Evolutionary conservation across 352 stramenopile genomes (phyloP).

Genomic region (Globisporangium heterothallicum): DNA sequence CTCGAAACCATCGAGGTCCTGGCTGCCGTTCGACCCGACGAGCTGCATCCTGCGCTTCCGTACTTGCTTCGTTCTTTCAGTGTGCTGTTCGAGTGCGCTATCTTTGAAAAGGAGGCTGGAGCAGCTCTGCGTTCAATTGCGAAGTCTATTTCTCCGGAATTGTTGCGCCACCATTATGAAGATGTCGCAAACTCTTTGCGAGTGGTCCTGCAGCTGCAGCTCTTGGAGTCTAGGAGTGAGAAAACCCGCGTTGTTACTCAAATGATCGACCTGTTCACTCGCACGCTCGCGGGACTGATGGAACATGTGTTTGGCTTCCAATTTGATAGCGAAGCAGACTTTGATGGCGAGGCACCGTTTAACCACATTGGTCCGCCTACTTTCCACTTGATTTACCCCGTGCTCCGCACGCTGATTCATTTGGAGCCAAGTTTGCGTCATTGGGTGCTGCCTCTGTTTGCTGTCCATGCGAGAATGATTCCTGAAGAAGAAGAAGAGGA

Average conservation of each 20-base stretch:
- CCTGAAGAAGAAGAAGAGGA: conserved; percentile 85
- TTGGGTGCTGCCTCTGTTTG: conserved; percentile 71
- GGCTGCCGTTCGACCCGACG: conserved; percentile 41
- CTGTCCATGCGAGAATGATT: conserved; percentile 81
- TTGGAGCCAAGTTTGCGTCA: conserved; percentile 47
- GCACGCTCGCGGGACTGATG: conserved; percentile 56
- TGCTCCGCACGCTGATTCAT: conserved; percentile 52
- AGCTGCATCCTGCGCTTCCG: conserved; percentile 69
- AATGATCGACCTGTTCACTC: conserved; percentile 51
- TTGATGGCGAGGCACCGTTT: conserved; percentile 53
- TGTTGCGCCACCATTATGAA: conserved; percentile 63
- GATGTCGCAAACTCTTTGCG: conserved; percentile 57
- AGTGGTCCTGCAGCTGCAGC: conserved; percentile 40
- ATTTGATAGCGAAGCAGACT: conserved; percentile 74
- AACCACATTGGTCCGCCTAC: conserved; percentile 70
- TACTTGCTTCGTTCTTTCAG: conserved; percentile 47
- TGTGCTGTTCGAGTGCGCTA: conserved; percentile 46
- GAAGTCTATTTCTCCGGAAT: conserved; percentile 50
- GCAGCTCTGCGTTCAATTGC: conserved; percentile 37
- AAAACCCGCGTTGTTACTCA: conserved; percentile 30
- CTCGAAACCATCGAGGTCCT: conserved; percentile 67
- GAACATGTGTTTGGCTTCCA: conserved; percentile 80
- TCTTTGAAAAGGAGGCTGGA: conserved; percentile 46
- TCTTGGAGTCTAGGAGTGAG: conserved; percentile 32
- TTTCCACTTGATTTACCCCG: conserved; percentile 73